These are phyloP conservation scores for Opeltia flavorubescens DNA, from an alignment of 495 filamentous ascomycete genomes.

Conservation along the genomic window DNA sequence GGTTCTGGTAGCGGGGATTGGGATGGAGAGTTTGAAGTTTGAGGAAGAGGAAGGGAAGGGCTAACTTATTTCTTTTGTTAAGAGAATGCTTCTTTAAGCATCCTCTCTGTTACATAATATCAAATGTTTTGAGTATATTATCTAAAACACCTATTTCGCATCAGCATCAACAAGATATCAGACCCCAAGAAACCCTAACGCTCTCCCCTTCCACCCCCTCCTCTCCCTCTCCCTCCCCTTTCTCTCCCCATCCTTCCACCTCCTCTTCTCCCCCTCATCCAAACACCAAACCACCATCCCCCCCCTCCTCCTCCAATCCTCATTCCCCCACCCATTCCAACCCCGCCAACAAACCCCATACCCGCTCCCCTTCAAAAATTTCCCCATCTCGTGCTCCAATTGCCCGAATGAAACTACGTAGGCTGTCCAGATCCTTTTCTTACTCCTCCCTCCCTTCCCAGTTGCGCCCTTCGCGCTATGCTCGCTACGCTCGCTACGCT, in stretches of 20 bases:
- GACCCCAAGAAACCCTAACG: too few relatives aligned
- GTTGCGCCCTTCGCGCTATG: too few relatives aligned
- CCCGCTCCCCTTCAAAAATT: slow-evolving; percentile 34
- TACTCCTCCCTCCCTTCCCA: slow-evolving; percentile 15
- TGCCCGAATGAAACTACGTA: slow-evolving; percentile 53
- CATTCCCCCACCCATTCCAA: slow-evolving; percentile 73
- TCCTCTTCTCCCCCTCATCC: slow-evolving; percentile 9
- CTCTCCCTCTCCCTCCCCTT: background rate
- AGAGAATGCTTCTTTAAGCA: too few relatives aligned
- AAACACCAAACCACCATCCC: slow-evolving; percentile 74
- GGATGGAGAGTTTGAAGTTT: background rate
- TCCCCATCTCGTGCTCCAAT: slow-evolving; percentile 36
- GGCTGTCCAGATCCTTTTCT: slow-evolving; percentile 37
- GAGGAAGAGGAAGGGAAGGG: background rate
- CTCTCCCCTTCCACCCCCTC: background rate
- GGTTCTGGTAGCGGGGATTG: slow-evolving; percentile 5
- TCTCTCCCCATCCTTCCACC: slow-evolving; percentile 6
- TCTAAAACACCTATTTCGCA: too few relatives aligned
- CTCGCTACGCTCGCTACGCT: too few relatives aligned
- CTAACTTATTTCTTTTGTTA: too few relatives aligned
- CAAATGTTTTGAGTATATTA: too few relatives aligned
- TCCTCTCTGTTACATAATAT: too few relatives aligned
- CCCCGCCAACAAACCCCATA: slow-evolving; percentile 59
- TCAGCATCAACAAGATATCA: too few relatives aligned
- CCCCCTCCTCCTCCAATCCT: slow-evolving; percentile 75